A percentile compares a stretch with the other conserved stretches of the same genome.
Conservation (phyloP, 2,329 filamentous ascomycete species). For the Juglanconis juglandina region DNA sequence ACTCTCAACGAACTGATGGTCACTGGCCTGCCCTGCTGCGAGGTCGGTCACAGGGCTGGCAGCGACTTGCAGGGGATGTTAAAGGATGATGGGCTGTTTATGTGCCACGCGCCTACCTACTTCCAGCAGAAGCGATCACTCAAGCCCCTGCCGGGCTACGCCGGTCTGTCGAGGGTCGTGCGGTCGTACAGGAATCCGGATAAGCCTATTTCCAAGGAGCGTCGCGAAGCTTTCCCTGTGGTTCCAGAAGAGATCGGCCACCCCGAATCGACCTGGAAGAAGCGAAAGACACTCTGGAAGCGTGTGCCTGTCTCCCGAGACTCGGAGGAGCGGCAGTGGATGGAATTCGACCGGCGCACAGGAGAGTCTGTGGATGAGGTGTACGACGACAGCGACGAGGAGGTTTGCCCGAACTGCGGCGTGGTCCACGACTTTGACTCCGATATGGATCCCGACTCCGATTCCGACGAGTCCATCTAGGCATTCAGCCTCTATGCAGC, state of each 20-base stretch:
- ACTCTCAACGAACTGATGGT: constrained; percentile 51
- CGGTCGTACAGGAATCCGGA: constrained; percentile 36
- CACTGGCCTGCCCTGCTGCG: constrained; percentile 50
- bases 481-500: background rate
- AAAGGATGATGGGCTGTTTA: constrained; percentile 50
- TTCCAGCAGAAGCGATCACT: constrained; percentile 39
- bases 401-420: constrained; percentile 18
- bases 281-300: constrained; percentile 50
- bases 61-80: constrained; percentile 49
- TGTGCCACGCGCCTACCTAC: constrained; percentile 43
- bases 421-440: constrained; percentile 8
- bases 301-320: constrained; percentile 42
- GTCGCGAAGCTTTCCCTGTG: constrained; percentile 29
- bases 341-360: constrained; percentile 38
- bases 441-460: constrained; percentile 9
- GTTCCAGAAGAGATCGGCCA: constrained; percentile 41
- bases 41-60: constrained; percentile 44
- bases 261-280: constrained; percentile 37
- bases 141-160: constrained; percentile 34
- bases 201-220: constrained; percentile 20
- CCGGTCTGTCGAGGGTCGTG: constrained; percentile 42
- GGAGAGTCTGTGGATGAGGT: constrained; percentile 14
- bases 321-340: constrained; percentile 41
- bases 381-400: constrained; percentile 17
- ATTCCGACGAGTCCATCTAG: background rate